These are phyloP conservation scores for Suillus placidus DNA, from an alignment of 768 basidiomycete species.

Conservation along the genomic window DNA sequence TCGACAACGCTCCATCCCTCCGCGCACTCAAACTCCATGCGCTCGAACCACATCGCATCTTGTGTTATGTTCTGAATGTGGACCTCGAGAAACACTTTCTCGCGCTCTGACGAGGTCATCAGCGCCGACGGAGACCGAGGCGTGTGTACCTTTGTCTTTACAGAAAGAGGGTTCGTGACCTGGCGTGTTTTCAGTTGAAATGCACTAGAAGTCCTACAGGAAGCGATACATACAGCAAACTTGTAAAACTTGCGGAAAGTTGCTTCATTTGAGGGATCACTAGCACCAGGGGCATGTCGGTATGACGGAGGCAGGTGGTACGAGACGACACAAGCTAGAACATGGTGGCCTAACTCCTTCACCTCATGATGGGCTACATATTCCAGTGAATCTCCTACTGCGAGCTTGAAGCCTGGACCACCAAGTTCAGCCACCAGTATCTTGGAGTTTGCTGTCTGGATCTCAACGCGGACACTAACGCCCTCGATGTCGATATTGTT, in stretches of 20 bases:
- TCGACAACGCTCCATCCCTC: constrained; percentile 67
- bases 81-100: constrained; percentile 89
- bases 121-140: constrained; percentile 74
- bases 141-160: constrained; percentile 90
- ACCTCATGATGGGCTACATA: constrained; percentile 82
- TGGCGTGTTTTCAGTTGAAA: constrained; percentile 29
- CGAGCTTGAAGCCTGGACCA: constrained; percentile 49
- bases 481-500: constrained; percentile 62
- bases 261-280: constrained; percentile 55
- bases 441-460: constrained; percentile 80
- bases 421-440: constrained; percentile 64
- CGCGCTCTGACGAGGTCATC: constrained; percentile 63
- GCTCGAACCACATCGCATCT: constrained; percentile 76
- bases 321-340: constrained; percentile 80
- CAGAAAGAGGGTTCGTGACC: constrained; percentile 94
- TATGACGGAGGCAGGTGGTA: constrained; percentile 73
- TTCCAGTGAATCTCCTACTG: constrained; percentile 63
- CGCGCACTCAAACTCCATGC: constrained; percentile 76
- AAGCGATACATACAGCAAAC: constrained; percentile 66
- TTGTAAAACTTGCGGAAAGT: constrained; percentile 75
- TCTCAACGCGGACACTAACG: constrained; percentile 73
- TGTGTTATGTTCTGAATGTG: constrained; percentile 89
- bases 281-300: constrained; percentile 50
- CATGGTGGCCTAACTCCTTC: constrained; percentile 91
- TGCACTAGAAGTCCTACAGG: neutral